Conservation (phyloP, 495 filamentous ascomycete species). For the Chaetomium cochliodes region DNA sequence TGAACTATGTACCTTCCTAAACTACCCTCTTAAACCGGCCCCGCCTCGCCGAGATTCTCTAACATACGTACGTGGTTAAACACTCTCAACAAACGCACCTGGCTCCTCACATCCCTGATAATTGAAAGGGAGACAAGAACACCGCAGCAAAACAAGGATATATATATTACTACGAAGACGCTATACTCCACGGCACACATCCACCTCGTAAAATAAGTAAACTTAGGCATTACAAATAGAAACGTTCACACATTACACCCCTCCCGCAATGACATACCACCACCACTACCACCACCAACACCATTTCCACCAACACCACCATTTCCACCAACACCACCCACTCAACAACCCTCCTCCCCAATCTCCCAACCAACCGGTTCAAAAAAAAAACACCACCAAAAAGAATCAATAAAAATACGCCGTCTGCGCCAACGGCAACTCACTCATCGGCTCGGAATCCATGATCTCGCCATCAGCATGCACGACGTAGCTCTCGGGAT, state of each 20-base stretch:
- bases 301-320: no score
- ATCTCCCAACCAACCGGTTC: no score
- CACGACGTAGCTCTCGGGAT: conserved; percentile 87
- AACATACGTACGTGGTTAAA: not conserved
- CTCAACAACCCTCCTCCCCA: not conserved
- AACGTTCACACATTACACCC: not conserved
- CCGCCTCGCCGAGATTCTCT: no score
- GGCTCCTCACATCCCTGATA: not conserved
- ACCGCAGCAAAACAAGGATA: not conserved
- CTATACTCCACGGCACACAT: not conserved
- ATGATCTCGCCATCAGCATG: conserved; percentile 81
- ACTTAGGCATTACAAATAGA: not conserved
- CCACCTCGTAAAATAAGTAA: not conserved
- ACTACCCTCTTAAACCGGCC: no score
- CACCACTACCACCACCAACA: no score
- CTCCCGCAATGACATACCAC: no score
- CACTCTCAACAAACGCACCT: not conserved
- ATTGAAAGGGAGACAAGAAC: not conserved
- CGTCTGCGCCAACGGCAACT: conserved; percentile 75
- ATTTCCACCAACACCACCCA: not conserved
- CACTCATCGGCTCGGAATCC: conserved; percentile 68
- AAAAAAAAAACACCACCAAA: not conserved
- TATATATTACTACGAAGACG: not conserved
- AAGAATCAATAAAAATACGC: conserved; percentile 71
- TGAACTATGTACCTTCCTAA: no score